phyloP scores from a whole-genome alignment of 305 asterid species.

The Fraxinus platypoda region DNA sequence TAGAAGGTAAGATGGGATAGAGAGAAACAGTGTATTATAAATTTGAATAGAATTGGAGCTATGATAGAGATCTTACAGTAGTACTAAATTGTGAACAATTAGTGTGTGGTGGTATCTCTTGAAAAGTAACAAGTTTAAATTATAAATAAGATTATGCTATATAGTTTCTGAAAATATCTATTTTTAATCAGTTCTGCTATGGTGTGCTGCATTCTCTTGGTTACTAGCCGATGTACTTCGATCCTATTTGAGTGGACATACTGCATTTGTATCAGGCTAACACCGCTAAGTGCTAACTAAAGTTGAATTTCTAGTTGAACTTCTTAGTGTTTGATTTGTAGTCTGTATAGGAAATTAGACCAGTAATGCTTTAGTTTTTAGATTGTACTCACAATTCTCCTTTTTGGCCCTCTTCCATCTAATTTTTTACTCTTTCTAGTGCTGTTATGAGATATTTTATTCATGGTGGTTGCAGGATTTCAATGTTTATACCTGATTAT shows the following conservation, averaged over 20 bases:
- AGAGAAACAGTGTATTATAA: no score
- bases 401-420: not conserved
- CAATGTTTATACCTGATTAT: not conserved
- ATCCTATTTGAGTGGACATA: not conserved
- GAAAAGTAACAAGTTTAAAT: not conserved
- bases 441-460: not conserved
- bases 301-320: not conserved
- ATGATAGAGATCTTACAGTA: not conserved
- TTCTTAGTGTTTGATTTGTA: not conserved
- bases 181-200: not conserved
- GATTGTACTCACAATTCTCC: not conserved
- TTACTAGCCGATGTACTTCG: not conserved
- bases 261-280: not conserved
- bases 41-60: not conserved
- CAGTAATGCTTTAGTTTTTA: not conserved
- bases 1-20: not conserved
- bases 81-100: not conserved
- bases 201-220: not conserved
- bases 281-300: not conserved
- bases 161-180: not conserved
- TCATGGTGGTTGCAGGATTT: not conserved
- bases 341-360: not conserved
- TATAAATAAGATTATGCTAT: not conserved
- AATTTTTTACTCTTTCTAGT: not conserved
- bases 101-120: not conserved